Conservation (phyloP, 2,329 filamentous ascomycete genomes). For the Trichoderma atroviride region DNA sequence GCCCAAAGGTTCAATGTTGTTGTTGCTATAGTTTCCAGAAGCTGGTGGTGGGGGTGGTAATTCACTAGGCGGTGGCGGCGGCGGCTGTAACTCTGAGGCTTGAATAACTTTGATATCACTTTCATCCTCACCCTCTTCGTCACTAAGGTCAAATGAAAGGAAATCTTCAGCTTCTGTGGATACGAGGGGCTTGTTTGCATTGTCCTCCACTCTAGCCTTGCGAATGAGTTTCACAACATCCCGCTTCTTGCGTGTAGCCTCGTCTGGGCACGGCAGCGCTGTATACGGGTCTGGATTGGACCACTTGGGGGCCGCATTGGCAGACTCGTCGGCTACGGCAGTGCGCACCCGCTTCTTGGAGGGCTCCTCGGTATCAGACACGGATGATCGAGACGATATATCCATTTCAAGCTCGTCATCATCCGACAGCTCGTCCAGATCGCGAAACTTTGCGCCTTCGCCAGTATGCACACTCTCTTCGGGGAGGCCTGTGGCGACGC, state of each 20-base stretch:
- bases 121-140: conserved; percentile 50
- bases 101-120: conserved; percentile 32
- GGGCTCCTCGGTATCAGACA: conserved; percentile 43
- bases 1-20: background rate
- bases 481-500: conserved; percentile 45
- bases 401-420: conserved; percentile 68
- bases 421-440: conserved; percentile 62
- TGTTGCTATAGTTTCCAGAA: background rate
- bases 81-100: conserved; percentile 27
- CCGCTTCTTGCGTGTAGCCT: conserved; percentile 71
- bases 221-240: conserved; percentile 91
- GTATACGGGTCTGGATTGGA: conserved; percentile 96
- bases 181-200: conserved; percentile 50
- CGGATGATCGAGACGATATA: conserved; percentile 48
- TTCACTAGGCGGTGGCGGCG: conserved; percentile 26
- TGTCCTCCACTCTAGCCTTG: conserved; percentile 73
- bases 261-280: conserved; percentile 77
- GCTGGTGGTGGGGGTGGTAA: conserved; percentile 31
- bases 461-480: conserved; percentile 52
- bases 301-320: conserved; percentile 71
- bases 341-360: conserved; percentile 43
- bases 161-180: conserved; percentile 75
- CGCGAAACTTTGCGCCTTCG: conserved; percentile 54
- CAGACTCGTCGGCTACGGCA: conserved; percentile 37
- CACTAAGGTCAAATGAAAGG: conserved; percentile 78